phyloP scores from a whole-genome alignment of 2,329 filamentous ascomycete species.

The Shiraia bambusicola region DNA sequence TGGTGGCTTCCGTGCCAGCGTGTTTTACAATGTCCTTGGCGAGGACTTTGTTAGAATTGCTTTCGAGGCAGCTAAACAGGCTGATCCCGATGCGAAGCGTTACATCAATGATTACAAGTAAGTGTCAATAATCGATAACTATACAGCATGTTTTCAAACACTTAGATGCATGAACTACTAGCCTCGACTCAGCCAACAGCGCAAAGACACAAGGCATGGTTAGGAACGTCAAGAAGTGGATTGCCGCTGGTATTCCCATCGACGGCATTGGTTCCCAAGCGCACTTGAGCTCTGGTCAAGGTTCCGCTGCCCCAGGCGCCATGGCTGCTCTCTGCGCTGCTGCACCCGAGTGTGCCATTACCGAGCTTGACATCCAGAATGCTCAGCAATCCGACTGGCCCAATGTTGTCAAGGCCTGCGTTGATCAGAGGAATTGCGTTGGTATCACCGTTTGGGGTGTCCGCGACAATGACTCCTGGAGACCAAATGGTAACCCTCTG shows the following conservation, averaged over 20 bases:
- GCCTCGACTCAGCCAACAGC: slow-evolving; percentile 62
- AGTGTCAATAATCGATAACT: too few relatives aligned
- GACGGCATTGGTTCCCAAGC: slow-evolving; percentile 57
- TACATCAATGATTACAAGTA: slow-evolving; percentile 72
- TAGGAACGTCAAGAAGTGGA: slow-evolving; percentile 65
- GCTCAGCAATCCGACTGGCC: slow-evolving; percentile 61
- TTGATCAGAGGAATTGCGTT: slow-evolving; percentile 61
- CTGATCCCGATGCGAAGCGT: slow-evolving; percentile 67
- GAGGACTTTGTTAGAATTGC: slow-evolving; percentile 72
- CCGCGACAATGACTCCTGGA: slow-evolving; percentile 51
- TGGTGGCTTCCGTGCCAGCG: slow-evolving; percentile 59
- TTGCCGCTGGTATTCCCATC: slow-evolving; percentile 63
- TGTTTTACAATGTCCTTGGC: slow-evolving; percentile 69
- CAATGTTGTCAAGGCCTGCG: slow-evolving; percentile 59
- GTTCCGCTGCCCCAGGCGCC: slow-evolving; percentile 52
- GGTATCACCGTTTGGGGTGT: slow-evolving; percentile 67
- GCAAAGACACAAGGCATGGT: slow-evolving; percentile 63
- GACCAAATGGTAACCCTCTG: slow-evolving; percentile 45
- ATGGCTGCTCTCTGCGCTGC: slow-evolving; percentile 55
- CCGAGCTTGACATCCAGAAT: slow-evolving; percentile 68
- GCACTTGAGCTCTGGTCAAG: slow-evolving; percentile 55
- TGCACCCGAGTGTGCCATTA: slow-evolving; percentile 63
- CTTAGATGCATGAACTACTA: slow-evolving; percentile 32
- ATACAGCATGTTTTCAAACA: not conserved
- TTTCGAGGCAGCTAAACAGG: slow-evolving; percentile 67